Percentiles rank a stretch among this genome's conserved stretches.
Evolutionary conservation across 768 basidiomycete genomes (phyloP).

Genomic region (Pleurotus pulmonarius): DNA sequence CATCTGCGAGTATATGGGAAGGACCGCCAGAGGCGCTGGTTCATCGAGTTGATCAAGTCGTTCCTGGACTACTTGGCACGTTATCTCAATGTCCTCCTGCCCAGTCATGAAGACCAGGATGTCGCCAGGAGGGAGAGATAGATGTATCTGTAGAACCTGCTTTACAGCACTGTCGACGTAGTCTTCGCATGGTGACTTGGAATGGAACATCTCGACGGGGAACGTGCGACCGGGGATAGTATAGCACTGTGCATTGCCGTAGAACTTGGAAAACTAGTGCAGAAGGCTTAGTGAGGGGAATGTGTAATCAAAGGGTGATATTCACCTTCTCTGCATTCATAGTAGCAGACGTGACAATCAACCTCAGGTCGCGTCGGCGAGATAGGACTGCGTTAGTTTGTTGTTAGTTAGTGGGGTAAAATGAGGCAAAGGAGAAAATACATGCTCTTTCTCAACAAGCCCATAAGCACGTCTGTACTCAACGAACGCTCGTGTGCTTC

Average conservation of each 20-base stretch:
- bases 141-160: conserved; percentile 94
- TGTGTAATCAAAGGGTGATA: background rate
- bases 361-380: conserved; percentile 86
- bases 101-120: conserved; percentile 99
- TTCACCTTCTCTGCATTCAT: conserved; percentile 98
- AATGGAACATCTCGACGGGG: conserved; percentile 94
- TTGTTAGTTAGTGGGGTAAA: too few relatives aligned
- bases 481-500: conserved; percentile 98
- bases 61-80: conserved; percentile 92
- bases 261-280: conserved; percentile 88
- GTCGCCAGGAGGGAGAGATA: conserved; percentile 90
- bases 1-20: conserved; percentile 99
- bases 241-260: conserved; percentile 91
- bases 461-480: conserved; percentile 98
- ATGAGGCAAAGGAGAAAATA: background rate
- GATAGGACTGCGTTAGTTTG: conserved; percentile 58
- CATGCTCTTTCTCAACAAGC: conserved; percentile 88
- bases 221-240: conserved; percentile 93
- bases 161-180: conserved; percentile 98
- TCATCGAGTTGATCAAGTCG: conserved; percentile 91
- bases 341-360: conserved; percentile 97
- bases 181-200: conserved; percentile 98
- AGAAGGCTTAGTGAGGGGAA: background rate
- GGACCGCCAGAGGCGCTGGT: conserved; percentile 79
- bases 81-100: conserved; percentile 98